These are phyloP conservation scores for Sphaerulina musiva DNA, from an alignment of 2,329 filamentous ascomycete species.

Conservation along the genomic window DNA sequence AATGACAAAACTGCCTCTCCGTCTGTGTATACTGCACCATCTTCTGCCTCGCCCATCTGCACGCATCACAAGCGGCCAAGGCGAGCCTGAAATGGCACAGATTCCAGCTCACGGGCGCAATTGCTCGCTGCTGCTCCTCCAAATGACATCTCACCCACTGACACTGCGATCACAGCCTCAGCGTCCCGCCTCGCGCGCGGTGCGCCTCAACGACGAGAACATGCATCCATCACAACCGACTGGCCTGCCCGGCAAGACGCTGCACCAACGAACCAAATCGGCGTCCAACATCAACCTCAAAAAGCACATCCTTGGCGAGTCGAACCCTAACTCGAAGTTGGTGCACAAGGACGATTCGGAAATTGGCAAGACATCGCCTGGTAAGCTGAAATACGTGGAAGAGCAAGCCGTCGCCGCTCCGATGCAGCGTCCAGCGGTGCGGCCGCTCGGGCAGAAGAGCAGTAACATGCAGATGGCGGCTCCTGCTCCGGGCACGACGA, in stretches of 20 bases:
- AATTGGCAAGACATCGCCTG: conserved; percentile 43
- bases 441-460: conserved; percentile 40
- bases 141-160: conserved; percentile 23
- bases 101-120: not conserved
- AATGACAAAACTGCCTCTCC: not conserved
- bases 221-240: conserved; percentile 39
- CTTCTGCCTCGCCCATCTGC: not conserved
- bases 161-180: conserved; percentile 54
- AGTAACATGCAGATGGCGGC: conserved; percentile 18
- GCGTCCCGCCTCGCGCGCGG: conserved; percentile 49
- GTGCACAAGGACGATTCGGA: conserved; percentile 52
- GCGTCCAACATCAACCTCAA: conserved; percentile 19
- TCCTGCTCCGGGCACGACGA: conserved; percentile 10
- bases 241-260: conserved; percentile 48
- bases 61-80: not conserved
- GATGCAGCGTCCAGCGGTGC: conserved; percentile 55
- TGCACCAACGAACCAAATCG: conserved; percentile 80
- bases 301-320: conserved; percentile 38
- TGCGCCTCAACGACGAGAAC: conserved; percentile 68
- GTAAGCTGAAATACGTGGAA: conserved; percentile 30
- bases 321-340: conserved; percentile 28
- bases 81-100: not conserved
- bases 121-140: not conserved
- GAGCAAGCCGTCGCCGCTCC: conserved; percentile 41
- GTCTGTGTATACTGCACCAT: not conserved